Percentiles rank a stretch among this genome's conserved stretches.
Conservation (phyloP, 2,329 filamentous ascomycete genomes). For the Knoxdaviesia proteae region DNA sequence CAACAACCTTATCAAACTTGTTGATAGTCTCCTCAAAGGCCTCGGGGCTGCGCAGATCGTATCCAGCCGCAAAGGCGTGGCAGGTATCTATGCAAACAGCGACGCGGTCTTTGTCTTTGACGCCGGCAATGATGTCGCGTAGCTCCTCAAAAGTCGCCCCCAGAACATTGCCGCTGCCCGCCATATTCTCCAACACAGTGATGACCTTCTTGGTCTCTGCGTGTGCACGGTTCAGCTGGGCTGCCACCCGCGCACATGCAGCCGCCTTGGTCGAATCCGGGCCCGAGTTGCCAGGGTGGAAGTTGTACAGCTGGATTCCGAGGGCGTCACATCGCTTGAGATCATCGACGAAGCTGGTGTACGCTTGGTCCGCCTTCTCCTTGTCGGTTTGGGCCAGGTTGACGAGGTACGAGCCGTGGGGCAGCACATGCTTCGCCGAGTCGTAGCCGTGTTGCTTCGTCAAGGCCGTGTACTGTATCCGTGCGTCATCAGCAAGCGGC, state of each 20-base stretch:
- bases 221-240: slow-evolving; percentile 66
- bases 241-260: slow-evolving; percentile 60
- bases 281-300: slow-evolving; percentile 76
- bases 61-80: slow-evolving; percentile 84
- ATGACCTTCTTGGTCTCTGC: slow-evolving; percentile 54
- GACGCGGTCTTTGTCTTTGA: slow-evolving; percentile 65
- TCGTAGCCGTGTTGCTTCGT: slow-evolving; percentile 54
- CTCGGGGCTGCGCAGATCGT: slow-evolving; percentile 61
- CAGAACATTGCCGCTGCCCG: slow-evolving; percentile 69
- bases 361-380: slow-evolving; percentile 67
- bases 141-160: slow-evolving; percentile 75
- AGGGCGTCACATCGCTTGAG: slow-evolving; percentile 66
- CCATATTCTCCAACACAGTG: slow-evolving; percentile 90
- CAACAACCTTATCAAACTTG: slow-evolving; percentile 59
- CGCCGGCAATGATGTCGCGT: slow-evolving; percentile 56
- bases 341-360: slow-evolving; percentile 71
- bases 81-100: slow-evolving; percentile 95
- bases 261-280: slow-evolving; percentile 37
- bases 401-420: slow-evolving; percentile 90
- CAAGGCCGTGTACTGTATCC: slow-evolving; percentile 45
- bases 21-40: slow-evolving; percentile 54
- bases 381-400: slow-evolving; percentile 76
- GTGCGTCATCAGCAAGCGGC: slow-evolving; percentile 45
- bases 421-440: slow-evolving; percentile 52
- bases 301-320: slow-evolving; percentile 88